phyloP scores from a whole-genome alignment of 305 asterid genomes.

The Solanum aculeatissimum region DNA sequence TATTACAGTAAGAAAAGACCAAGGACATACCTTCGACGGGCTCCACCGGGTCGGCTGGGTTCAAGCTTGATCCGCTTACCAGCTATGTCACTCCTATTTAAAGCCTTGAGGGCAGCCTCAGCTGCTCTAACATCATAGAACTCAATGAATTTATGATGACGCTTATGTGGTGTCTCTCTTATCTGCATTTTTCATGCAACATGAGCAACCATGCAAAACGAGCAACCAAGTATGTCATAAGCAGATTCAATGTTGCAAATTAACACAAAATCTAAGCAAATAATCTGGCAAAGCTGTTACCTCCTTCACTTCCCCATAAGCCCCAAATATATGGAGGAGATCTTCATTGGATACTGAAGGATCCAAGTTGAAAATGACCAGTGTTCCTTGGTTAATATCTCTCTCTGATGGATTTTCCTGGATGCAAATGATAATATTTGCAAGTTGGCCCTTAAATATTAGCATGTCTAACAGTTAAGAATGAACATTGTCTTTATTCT shows the following conservation, averaged over 20 bases:
- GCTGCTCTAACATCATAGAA: conserved; percentile 94
- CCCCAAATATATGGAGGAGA: conserved; percentile 70
- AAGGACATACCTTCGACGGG: conserved; percentile 69
- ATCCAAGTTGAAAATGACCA: conserved; percentile 93
- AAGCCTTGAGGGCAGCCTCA: conserved; percentile 92
- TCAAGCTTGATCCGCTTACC: conserved; percentile 97
- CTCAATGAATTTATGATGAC: conserved; percentile 94
- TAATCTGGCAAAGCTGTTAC: conserved; percentile 16
- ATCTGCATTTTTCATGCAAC: conserved; percentile 38
- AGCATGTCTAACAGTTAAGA: neutral
- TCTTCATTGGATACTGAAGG: conserved; percentile 59
- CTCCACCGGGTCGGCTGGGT: conserved; percentile 97
- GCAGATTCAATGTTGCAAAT: neutral
- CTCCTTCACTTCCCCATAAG: conserved; percentile 94
- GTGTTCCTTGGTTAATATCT: conserved; percentile 94
- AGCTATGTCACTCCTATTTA: conserved; percentile 90
- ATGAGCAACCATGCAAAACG: neutral
- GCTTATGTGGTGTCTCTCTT: conserved; percentile 94
- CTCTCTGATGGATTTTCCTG: conserved; percentile 99
- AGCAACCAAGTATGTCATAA: neutral
- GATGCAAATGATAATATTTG: neutral
- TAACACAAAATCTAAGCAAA: conserved; percentile 17
- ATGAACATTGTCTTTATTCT: neutral
- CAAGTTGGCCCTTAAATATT: neutral
- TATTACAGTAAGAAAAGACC: neutral